Conservation (phyloP, 306 rosid genomes). For the Castanea mollissima region DNA sequence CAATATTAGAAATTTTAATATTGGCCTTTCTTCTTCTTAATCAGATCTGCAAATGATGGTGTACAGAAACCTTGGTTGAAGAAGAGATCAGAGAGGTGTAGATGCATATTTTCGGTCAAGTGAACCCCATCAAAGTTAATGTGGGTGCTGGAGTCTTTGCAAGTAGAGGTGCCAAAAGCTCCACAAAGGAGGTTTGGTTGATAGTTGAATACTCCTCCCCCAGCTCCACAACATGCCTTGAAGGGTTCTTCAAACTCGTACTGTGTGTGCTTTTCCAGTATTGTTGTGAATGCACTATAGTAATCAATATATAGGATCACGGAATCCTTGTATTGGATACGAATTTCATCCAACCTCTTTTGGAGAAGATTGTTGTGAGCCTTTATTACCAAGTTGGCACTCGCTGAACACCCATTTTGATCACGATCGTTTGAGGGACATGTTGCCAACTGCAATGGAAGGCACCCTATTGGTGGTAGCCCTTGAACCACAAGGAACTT, state of each 20-base stretch:
- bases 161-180: constrained; percentile 11
- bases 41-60: constrained; percentile 15
- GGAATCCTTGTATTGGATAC: neutral
- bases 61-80: constrained; percentile 19
- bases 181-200: constrained; percentile 7
- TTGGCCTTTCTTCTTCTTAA: constrained; percentile 8
- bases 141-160: constrained; percentile 17
- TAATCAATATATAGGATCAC: constrained; percentile 20
- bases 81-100: constrained; percentile 14
- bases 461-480: constrained; percentile 26
- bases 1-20: neutral
- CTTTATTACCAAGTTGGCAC: neutral
- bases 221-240: constrained; percentile 30
- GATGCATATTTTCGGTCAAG: constrained; percentile 21
- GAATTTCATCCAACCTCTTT: neutral
- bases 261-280: neutral
- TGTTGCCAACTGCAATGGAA: constrained; percentile 2
- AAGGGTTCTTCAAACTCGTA: constrained; percentile 20
- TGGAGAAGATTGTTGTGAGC: constrained; percentile 22
- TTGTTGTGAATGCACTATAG: constrained; percentile 8
- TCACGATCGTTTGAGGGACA: neutral
- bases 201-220: neutral
- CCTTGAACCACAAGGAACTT: constrained; percentile 24
- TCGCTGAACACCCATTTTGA: constrained; percentile 8
- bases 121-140: constrained; percentile 31